Conservation (phyloP, 352 stramenopile genomes). For the Globisporangium yorkense region DNA sequence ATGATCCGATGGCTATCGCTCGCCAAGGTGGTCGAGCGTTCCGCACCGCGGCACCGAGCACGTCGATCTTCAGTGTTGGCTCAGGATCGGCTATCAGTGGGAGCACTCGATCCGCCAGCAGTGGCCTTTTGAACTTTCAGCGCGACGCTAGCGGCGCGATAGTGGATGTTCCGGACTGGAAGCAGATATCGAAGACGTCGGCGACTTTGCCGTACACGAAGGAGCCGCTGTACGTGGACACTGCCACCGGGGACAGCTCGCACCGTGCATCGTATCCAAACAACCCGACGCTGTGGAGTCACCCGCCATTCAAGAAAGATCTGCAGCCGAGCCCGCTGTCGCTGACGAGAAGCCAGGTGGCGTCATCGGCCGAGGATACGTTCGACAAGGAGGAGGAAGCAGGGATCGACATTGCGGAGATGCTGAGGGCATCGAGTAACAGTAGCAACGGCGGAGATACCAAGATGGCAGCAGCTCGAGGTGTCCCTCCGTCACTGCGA, state of each 20-base stretch:
- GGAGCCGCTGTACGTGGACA: slow-evolving; percentile 19
- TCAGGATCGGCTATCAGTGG: slow-evolving; percentile 42
- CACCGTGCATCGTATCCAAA: slow-evolving; percentile 42
- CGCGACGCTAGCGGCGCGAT: slow-evolving; percentile 40
- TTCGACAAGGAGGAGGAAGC: slow-evolving; percentile 1
- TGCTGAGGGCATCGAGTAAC: slow-evolving; percentile 1
- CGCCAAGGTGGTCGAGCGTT: slow-evolving; percentile 44
- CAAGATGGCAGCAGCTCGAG: neutral
- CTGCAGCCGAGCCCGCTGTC: slow-evolving; percentile 12
- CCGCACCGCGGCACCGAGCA: slow-evolving; percentile 38
- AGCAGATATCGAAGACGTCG: slow-evolving; percentile 50
- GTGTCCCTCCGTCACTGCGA: neutral
- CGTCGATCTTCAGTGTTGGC: slow-evolving; percentile 68
- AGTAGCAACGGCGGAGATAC: neutral
- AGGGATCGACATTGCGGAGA: slow-evolving; percentile 1
- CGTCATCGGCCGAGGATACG: neutral
- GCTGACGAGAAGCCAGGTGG: slow-evolving; percentile 4
- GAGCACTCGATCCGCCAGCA: slow-evolving; percentile 32
- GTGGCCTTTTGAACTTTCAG: slow-evolving; percentile 39
- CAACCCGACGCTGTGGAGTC: slow-evolving; percentile 59
- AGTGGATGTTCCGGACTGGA: slow-evolving; percentile 51
- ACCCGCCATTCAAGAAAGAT: slow-evolving; percentile 44
- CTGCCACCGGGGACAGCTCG: slow-evolving; percentile 8
- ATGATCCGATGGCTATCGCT: slow-evolving; percentile 67
- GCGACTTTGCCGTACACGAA: slow-evolving; percentile 49